These are phyloP conservation scores for Trichoderma reesei DNA, from an alignment of 495 filamentous ascomycete genomes.

Conservation along the genomic window DNA sequence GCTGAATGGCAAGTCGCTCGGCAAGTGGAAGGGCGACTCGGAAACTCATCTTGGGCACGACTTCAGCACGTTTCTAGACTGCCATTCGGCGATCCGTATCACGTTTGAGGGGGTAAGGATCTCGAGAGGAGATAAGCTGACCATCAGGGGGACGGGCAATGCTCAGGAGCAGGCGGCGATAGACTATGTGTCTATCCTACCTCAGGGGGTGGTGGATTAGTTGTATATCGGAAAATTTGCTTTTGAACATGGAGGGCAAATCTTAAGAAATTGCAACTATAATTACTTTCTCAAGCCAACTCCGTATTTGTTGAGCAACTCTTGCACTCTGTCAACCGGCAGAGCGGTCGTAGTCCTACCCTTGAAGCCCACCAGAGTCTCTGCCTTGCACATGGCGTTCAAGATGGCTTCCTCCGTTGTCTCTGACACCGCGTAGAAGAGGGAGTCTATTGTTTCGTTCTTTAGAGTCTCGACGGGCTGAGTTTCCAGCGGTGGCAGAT, in stretches of 20 bases:
- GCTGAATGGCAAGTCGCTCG: constrained; percentile 41
- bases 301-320: too few relatives aligned
- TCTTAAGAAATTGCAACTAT: too few relatives aligned
- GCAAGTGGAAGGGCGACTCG: constrained; percentile 47
- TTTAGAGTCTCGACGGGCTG: not conserved
- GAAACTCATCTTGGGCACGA: constrained; percentile 49
- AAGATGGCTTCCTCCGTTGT: constrained; percentile 22
- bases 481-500: not conserved
- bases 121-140: constrained; percentile 45
- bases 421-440: constrained; percentile 19
- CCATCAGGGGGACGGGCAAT: constrained; percentile 48
- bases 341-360: too few relatives aligned
- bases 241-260: too few relatives aligned
- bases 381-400: constrained; percentile 15
- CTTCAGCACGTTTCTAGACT: constrained; percentile 47
- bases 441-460: constrained; percentile 12
- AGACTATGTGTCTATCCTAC: constrained; percentile 57
- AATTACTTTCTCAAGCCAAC: too few relatives aligned
- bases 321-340: too few relatives aligned
- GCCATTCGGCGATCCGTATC: constrained; percentile 52
- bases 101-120: constrained; percentile 45
- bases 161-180: constrained; percentile 53
- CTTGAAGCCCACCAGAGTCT: not conserved
- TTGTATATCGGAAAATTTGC: too few relatives aligned
- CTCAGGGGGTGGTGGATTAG: constrained; percentile 50